Percentiles rank a stretch among this genome's conserved stretches.
phyloP scores from a whole-genome alignment of 345 rosid species.

The Cardamine chenopodiifolia region DNA sequence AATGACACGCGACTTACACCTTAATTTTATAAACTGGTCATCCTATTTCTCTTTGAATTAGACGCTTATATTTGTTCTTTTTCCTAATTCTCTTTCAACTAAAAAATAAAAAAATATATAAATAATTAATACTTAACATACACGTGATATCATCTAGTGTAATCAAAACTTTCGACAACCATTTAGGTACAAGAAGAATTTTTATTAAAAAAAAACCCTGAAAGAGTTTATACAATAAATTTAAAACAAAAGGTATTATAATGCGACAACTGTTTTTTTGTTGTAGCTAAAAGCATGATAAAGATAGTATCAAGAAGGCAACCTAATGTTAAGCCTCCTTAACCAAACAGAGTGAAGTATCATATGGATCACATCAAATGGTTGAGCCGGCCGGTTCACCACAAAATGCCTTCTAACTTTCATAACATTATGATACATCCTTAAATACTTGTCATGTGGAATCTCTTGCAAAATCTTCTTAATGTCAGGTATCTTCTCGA shows the following conservation, averaged over 20 bases:
- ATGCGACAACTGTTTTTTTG: background rate
- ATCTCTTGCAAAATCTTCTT: constrained; percentile 54
- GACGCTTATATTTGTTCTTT: too few species aligned
- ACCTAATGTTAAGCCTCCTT: constrained; percentile 55
- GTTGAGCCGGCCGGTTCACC: constrained; percentile 56
- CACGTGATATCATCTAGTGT: too few species aligned
- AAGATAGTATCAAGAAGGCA: constrained; percentile 24
- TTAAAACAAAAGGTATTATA: background rate
- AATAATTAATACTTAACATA: too few species aligned
- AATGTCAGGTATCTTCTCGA: constrained; percentile 45
- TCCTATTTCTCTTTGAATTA: too few species aligned
- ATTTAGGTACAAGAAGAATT: background rate
- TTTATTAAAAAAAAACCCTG: background rate
- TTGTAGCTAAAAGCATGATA: background rate
- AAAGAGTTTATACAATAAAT: background rate
- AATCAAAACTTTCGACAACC: background rate
- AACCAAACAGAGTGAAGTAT: constrained; percentile 68
- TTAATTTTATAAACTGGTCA: too few species aligned
- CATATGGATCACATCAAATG: constrained; percentile 60
- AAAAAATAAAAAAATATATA: too few species aligned
- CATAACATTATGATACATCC: constrained; percentile 48
- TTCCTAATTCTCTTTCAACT: too few species aligned
- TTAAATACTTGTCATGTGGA: constrained; percentile 45
- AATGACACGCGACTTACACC: too few species aligned
- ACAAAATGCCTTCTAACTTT: constrained; percentile 52